Conservation (phyloP, 352 stramenopile species). For the Pythium biforme region DNA sequence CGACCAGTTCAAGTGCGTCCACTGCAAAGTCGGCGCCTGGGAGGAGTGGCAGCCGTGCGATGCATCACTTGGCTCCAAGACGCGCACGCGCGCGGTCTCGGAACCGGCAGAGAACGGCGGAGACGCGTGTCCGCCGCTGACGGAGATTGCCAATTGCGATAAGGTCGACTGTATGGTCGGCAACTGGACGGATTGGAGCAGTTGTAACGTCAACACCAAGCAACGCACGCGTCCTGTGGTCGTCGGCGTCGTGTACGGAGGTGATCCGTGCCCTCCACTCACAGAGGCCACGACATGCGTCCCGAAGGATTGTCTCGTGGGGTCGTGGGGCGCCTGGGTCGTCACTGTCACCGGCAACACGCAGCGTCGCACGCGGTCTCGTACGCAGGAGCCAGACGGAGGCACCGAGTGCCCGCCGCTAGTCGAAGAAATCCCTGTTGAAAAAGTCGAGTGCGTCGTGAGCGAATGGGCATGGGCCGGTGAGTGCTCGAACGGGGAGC, state of each 20-base stretch:
- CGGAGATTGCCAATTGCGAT: constrained; percentile 30
- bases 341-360: constrained; percentile 12
- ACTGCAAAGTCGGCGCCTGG: constrained; percentile 40
- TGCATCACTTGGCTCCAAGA: constrained; percentile 32
- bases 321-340: constrained; percentile 28
- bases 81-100: constrained; percentile 32
- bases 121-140: constrained; percentile 34
- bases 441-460: constrained; percentile 34
- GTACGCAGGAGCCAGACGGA: constrained; percentile 30
- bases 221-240: constrained; percentile 25
- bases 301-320: constrained; percentile 29
- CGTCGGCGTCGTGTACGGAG: constrained; percentile 25
- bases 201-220: constrained; percentile 21
- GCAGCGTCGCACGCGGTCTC: constrained; percentile 21
- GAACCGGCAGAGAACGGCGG: constrained; percentile 36
- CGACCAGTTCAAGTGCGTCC: constrained; percentile 38
- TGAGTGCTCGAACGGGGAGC: constrained; percentile 24
- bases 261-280: constrained; percentile 23
- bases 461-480: constrained; percentile 28
- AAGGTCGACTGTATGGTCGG: constrained; percentile 59
- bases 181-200: constrained; percentile 42
- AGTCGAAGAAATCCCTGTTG: constrained; percentile 30
- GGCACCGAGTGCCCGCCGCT: constrained; percentile 43
- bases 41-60: constrained; percentile 34
- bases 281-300: constrained; percentile 25